Evolutionary conservation across 306 rosid genomes (phyloP).

Genomic region (Argentina anserina): DNA sequence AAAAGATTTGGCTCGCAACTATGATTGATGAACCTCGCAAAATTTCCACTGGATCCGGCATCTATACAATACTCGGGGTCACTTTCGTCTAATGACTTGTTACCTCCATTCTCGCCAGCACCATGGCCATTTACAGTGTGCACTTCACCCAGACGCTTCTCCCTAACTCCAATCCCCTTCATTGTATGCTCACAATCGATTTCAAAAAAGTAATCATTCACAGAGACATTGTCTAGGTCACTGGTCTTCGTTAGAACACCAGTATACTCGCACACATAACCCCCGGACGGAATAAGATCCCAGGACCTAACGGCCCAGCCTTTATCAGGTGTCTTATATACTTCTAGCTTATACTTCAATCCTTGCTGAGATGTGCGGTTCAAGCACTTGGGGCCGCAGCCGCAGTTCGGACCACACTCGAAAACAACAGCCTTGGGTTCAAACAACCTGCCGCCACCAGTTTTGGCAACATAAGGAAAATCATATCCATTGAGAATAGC

Average conservation of each 20-base stretch:
- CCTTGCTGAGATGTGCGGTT: slow-evolving; percentile 24
- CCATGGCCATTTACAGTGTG: neutral
- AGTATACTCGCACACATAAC: slow-evolving; percentile 20
- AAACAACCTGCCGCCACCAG: slow-evolving; percentile 28
- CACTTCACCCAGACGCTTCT: slow-evolving; percentile 23
- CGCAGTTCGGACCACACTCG: slow-evolving; percentile 27
- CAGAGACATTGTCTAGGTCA: slow-evolving; percentile 8
- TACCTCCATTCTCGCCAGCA: neutral
- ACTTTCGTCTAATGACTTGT: neutral
- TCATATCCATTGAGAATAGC: slow-evolving; percentile 17
- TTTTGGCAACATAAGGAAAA: slow-evolving; percentile 23
- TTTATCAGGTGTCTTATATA: slow-evolving; percentile 16
- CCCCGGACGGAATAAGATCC: slow-evolving; percentile 30
- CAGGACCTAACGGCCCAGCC: slow-evolving; percentile 33
- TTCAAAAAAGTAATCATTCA: slow-evolving; percentile 24
- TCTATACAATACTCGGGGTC: slow-evolving; percentile 14
- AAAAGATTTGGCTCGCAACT: slow-evolving; percentile 31
- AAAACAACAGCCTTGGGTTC: slow-evolving; percentile 27
- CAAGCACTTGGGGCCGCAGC: slow-evolving; percentile 25
- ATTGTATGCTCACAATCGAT: slow-evolving; percentile 26
- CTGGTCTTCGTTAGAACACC: slow-evolving; percentile 23
- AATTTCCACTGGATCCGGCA: slow-evolving; percentile 21
- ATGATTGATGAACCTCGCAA: slow-evolving; percentile 28
- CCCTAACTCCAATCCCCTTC: slow-evolving; percentile 22
- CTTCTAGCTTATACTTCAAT: slow-evolving; percentile 28